phyloP scores from a whole-genome alignment of 2,329 filamentous ascomycete species.

The Xylaria hypoxylon region DNA sequence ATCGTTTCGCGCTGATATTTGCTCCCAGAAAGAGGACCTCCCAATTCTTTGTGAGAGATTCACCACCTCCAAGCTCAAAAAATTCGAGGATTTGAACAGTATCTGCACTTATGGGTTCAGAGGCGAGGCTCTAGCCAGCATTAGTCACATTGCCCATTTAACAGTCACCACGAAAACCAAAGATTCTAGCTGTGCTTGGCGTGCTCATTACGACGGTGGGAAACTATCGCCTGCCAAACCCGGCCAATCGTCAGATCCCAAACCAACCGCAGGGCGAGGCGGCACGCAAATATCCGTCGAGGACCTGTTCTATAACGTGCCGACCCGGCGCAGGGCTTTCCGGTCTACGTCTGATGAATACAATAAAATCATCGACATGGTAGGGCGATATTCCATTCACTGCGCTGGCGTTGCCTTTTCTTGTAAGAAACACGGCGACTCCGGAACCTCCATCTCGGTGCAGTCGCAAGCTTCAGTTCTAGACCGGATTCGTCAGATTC shows the following conservation, averaged over 20 bases:
- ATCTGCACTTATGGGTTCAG: conserved; percentile 98
- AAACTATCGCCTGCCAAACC: conserved; percentile 86
- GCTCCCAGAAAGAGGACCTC: conserved; percentile 82
- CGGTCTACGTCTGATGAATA: conserved; percentile 94
- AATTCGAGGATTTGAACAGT: conserved; percentile 89
- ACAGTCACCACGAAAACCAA: conserved; percentile 94
- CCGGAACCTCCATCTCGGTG: conserved; percentile 83
- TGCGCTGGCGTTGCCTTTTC: conserved; percentile 92
- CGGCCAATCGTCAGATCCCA: conserved; percentile 86
- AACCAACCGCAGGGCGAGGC: conserved; percentile 84
- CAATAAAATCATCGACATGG: conserved; percentile 95
- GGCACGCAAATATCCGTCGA: conserved; percentile 97
- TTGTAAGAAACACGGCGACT: conserved; percentile 95
- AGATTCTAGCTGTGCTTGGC: conserved; percentile 88
- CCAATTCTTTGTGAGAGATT: conserved; percentile 94
- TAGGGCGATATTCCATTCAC: conserved; percentile 93
- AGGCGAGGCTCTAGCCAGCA: conserved; percentile 94
- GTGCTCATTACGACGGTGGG: conserved; percentile 87
- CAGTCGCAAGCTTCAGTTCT: conserved; percentile 76
- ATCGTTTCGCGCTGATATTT: conserved; percentile 41
- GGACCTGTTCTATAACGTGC: conserved; percentile 96
- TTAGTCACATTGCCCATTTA: conserved; percentile 97
- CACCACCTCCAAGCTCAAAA: conserved; percentile 94
- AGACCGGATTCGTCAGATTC: conserved; percentile 90
- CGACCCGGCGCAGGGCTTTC: conserved; percentile 87